Base-by-base conservation (phyloP, 176 grass and related monocot genomes). In the Cocos nucifera region DNA sequence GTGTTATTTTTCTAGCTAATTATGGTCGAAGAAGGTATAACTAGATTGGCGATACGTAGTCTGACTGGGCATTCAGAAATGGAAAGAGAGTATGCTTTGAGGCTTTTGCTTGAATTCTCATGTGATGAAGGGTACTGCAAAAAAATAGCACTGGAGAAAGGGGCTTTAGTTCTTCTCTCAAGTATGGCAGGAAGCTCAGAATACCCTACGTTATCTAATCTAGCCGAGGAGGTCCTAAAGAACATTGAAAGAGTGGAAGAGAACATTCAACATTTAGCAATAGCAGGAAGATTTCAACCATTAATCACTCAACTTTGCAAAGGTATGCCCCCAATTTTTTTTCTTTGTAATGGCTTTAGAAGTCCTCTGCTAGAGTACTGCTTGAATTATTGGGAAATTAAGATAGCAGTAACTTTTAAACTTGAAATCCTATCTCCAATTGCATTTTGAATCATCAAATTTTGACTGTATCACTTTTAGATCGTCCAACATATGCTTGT, bases 151-250 rank as follows among this genome's bases (percentile, higher is more conserved):
- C 17, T 53, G 21, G 63, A 66, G 63, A 66, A 66, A 53, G 63
- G 63, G 19, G 63, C 63, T 66, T 66, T 66, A 53, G 49, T 66
- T 54, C 63, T 66, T 66, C 63, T 66, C 18, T 53, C 50, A 15
- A 66, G 49, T 54, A 29, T 66, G 6, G 63, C 50, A 15, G 63
- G 16, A 53, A 53, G 53, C 53, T 19, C 17, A 27, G 63, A 66
- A 18, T n/a, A 54, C 28, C 63, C 50, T 1, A 66, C 50, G 30
- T 66, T 30, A 53, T 66, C 63, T 6, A 66, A 66, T 66, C 27
- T 66, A 53, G 63, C 63, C 12, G 63, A 66, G 53, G 63, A 66
- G 18, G 50, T 66, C 10, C 23, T 66, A 18, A 30, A 52, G 10
- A 53, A 66, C 21, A 23, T 66, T 0, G 63, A 66, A 29, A 54